Evolutionary conservation across 768 basidiomycete species (phyloP).

Genomic region (Zangia roseola): DNA sequence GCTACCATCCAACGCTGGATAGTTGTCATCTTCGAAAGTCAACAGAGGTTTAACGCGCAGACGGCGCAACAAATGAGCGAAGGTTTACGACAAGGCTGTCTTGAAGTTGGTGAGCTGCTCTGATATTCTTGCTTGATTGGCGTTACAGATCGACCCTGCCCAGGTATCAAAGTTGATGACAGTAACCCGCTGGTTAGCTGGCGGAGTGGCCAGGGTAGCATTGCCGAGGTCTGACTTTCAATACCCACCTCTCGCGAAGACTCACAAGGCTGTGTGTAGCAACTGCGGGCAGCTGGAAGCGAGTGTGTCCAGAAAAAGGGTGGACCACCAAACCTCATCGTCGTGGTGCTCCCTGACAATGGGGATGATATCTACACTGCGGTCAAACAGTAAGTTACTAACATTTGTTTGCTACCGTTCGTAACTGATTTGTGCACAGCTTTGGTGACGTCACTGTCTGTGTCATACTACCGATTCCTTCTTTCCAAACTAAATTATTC

Average conservation of each 20-base stretch:
- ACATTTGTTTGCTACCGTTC: not conserved
- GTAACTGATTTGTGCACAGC: constrained; percentile 36
- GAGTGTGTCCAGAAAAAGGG: constrained; percentile 42
- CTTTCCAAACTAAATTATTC: not conserved
- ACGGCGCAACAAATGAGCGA: constrained; percentile 55
- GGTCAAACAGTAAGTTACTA: constrained; percentile 69
- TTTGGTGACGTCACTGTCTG: constrained; percentile 67
- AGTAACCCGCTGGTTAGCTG: constrained; percentile 46
- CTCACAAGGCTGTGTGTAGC: constrained; percentile 27
- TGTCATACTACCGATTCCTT: not conserved
- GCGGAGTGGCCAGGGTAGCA: constrained; percentile 56
- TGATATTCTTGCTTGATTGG: not conserved
- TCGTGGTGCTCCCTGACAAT: constrained; percentile 70
- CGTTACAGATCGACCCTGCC: not conserved
- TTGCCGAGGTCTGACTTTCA: constrained; percentile 41
- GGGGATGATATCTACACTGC: constrained; percentile 75
- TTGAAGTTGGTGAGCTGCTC: constrained; percentile 53
- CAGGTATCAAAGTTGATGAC: constrained; percentile 59
- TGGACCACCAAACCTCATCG: constrained; percentile 53
- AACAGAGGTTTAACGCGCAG: constrained; percentile 50
- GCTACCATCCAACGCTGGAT: constrained; percentile 56
- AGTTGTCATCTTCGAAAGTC: constrained; percentile 66
- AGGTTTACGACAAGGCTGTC: constrained; percentile 49
- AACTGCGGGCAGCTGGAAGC: constrained; percentile 50
- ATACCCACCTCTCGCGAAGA: not conserved